Percentiles rank a stretch among this genome's conserved stretches.
Evolutionary conservation across 805 yeast genomes (phyloP).

Genomic region (Ogataea neopini): DNA sequence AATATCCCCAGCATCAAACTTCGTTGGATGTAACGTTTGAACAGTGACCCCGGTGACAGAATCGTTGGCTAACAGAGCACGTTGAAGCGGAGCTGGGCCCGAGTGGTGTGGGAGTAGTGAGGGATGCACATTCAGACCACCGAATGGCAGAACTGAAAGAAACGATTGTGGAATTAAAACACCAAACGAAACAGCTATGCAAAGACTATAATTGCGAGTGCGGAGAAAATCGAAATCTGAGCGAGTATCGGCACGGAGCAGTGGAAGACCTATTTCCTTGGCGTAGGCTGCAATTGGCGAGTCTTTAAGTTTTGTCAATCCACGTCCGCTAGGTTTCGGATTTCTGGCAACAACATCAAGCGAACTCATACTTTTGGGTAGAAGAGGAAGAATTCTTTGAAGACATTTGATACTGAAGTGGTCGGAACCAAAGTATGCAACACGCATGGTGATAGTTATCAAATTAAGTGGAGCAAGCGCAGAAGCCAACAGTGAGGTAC

Average conservation of each 20-base stretch:
- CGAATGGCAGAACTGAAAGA: conserved; percentile 47
- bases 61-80: conserved; percentile 68
- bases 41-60: conserved; percentile 76
- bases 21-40: conserved; percentile 85
- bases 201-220: conserved; percentile 49
- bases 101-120: conserved; percentile 78
- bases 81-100: conserved; percentile 90
- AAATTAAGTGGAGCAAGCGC: neutral
- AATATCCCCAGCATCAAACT: conserved; percentile 79
- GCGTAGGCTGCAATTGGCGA: conserved; percentile 55
- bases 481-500: no score
- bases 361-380: conserved; percentile 7
- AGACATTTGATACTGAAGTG: conserved; percentile 62
- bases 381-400: conserved; percentile 35
- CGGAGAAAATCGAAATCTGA: conserved; percentile 37
- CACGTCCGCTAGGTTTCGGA: conserved; percentile 66
- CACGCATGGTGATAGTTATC: conserved; percentile 15
- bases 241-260: conserved; percentile 54
- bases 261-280: conserved; percentile 31
- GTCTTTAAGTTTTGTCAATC: conserved; percentile 45
- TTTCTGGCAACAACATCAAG: conserved; percentile 65
- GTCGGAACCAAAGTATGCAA: conserved; percentile 83
- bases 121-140: conserved; percentile 92
- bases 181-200: conserved; percentile 94
- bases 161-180: conserved; percentile 68